Percentiles rank a stretch among this genome's conserved stretches.
phyloP scores from a whole-genome alignment of 2,329 filamentous ascomycete species.

The Trichoderma pleuroti region DNA sequence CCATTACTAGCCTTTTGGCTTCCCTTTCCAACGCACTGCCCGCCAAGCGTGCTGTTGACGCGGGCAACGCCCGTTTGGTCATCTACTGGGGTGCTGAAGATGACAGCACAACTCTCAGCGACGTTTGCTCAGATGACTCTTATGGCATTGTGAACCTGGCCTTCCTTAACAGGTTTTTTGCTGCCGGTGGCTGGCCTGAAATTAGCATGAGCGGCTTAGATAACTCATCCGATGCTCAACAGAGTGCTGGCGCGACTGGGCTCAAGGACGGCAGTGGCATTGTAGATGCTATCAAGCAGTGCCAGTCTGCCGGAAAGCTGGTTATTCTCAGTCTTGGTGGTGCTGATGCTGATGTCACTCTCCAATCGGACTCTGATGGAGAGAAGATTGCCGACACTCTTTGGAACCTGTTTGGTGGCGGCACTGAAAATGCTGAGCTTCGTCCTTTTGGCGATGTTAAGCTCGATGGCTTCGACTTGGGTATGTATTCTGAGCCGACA shows the following conservation, averaged over 20 bases:
- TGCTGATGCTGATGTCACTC: background rate
- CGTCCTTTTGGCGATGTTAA: background rate
- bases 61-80: background rate
- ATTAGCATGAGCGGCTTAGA: background rate
- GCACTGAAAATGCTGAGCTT: background rate
- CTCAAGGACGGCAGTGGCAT: conserved; percentile 23
- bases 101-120: conserved; percentile 19
- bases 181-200: background rate
- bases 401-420: background rate
- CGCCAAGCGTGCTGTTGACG: background rate
- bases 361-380: background rate
- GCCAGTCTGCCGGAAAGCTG: conserved; percentile 63
- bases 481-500: background rate
- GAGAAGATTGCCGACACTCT: background rate
- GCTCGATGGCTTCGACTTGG: background rate
- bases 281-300: conserved; percentile 42
- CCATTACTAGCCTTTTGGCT: background rate
- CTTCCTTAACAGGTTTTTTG: conserved; percentile 22
- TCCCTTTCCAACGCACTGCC: background rate
- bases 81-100: conserved; percentile 25
- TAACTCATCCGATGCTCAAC: conserved; percentile 17
- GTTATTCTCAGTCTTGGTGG: conserved; percentile 26
- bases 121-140: conserved; percentile 21
- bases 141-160: conserved; percentile 25
- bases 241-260: conserved; percentile 21